A percentile compares a stretch with the other conserved stretches of the same genome.
These are phyloP conservation scores for Geranium rotundifolium DNA, from an alignment of 345 rosid genomes.

Conservation along the genomic window DNA sequence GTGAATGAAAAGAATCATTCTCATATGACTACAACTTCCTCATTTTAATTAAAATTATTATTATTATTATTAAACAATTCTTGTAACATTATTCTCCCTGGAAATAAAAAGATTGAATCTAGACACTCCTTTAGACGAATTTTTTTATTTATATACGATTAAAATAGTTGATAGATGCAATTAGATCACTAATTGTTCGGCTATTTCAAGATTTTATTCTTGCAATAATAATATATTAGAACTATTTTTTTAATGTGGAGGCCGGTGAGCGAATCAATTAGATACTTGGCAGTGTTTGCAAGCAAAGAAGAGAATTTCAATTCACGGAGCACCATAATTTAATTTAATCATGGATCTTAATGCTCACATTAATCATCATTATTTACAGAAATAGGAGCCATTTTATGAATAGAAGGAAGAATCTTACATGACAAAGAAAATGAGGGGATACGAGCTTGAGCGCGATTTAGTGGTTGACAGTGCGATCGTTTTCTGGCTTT, in stretches of 20 bases:
- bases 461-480: too few species aligned
- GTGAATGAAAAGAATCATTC: constrained; percentile 3
- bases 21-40: too few species aligned
- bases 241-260: constrained; percentile 15
- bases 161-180: too few species aligned
- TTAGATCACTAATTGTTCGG: too few species aligned
- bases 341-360: not conserved
- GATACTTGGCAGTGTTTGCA: constrained; percentile 11
- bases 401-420: not conserved
- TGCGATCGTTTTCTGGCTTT: too few species aligned
- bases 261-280: constrained; percentile 8
- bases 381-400: not conserved
- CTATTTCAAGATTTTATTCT: constrained; percentile 18
- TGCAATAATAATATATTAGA: too few species aligned
- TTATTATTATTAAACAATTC: too few species aligned
- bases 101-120: constrained; percentile 16
- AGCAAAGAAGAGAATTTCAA: constrained; percentile 8
- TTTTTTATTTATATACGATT: not conserved
- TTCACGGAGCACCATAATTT: not conserved
- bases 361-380: not conserved
- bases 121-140: constrained; percentile 3
- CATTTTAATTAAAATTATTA: too few species aligned
- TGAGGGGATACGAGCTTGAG: too few species aligned
- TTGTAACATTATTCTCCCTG: too few species aligned
- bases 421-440: not conserved